Percentiles rank a stretch among this genome's conserved stretches.
Evolutionary conservation across 176 grass and related monocot genomes (phyloP).

Genomic region (Triticum timopheevii): DNA sequence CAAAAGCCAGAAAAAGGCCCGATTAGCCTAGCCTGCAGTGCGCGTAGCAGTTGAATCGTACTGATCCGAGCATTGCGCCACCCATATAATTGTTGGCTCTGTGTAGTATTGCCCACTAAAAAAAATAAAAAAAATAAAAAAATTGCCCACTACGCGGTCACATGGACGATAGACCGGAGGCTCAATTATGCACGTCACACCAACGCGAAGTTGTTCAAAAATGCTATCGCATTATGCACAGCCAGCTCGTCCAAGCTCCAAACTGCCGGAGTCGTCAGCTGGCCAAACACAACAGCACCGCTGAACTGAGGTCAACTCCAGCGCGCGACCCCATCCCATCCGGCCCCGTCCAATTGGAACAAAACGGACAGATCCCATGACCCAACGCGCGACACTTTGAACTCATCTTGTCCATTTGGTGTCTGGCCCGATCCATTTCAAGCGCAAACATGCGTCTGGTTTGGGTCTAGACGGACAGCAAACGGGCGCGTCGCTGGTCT

Average conservation of each 20-base stretch:
- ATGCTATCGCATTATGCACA: not conserved
- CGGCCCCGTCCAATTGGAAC: no score
- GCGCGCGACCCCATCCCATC: no score
- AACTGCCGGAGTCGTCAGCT: not conserved
- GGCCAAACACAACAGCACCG: not conserved
- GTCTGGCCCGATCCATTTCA: no score
- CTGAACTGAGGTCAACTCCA: not conserved
- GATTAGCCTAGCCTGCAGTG: not conserved
- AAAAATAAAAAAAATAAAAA: no score
- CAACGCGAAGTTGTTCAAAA: not conserved
- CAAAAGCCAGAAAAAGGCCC: not conserved
- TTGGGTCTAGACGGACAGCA: no score
- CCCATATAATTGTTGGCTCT: not conserved
- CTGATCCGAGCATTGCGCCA: not conserved
- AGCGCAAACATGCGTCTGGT: no score
- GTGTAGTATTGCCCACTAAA: not conserved
- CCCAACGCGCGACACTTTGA: no score
- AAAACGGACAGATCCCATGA: no score
- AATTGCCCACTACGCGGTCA: slow-evolving; percentile 6
- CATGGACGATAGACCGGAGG: not conserved
- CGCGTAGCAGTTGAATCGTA: slow-evolving; percentile 9
- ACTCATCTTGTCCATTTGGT: no score
- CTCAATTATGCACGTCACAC: not conserved
- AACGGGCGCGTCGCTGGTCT: no score
- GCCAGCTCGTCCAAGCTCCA: not conserved